Base-by-base conservation (phyloP, 768 basidiomycete species). In the Brasilioporus rufonigricans region DNA sequence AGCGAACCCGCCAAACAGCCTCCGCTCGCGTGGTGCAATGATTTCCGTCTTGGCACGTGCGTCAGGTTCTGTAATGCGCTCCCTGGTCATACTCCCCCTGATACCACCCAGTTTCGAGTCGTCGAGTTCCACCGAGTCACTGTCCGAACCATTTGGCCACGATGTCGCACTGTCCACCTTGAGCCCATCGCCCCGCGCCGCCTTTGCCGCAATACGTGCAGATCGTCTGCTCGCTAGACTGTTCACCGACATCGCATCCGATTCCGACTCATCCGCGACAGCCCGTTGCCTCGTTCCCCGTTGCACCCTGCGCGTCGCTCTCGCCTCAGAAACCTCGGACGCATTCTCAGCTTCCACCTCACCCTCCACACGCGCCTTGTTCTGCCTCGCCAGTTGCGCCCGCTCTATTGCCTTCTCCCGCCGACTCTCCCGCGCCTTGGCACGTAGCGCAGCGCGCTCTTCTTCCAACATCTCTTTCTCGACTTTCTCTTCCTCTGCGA, bases 161-260 rank as follows among this genome's bases (percentile, higher is more conserved):
- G 48, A 19, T n/a, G 3, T 38, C 21, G 23, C 40, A 45, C 16
- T 44, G 32, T 31, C n/a, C 9, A 3, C 9, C 46, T 56, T 60
- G 23, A 4, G 21, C 2, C 21, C 16, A 21, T 21, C 26, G 10
- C 3, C 24, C 3, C 26, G 55, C 31, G 2, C 9, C 29, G 16
- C 29, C 23, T 45, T 59, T 48, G 55, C 61, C 4, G 41, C 14
- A 12, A n/a, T 16, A 10, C 60, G 55, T 12, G 48, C 24, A 6
- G 61, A 44, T 21, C 56, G 58, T 23, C 23, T 57, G 38, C 53
- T 60, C 12, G 58, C 29, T 26, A 31, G 45, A 36, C 61, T 57
- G 44, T 67, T 69, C 57, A 72, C 63, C 24, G 69, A 62, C 66
- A 71, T 72, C 18, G 55, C 59, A 23, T 72, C 65, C 31, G 69